Evolutionary conservation across 202 grass and related monocot species (phyloP).

Genomic region (Tripidium arundinaceum): DNA sequence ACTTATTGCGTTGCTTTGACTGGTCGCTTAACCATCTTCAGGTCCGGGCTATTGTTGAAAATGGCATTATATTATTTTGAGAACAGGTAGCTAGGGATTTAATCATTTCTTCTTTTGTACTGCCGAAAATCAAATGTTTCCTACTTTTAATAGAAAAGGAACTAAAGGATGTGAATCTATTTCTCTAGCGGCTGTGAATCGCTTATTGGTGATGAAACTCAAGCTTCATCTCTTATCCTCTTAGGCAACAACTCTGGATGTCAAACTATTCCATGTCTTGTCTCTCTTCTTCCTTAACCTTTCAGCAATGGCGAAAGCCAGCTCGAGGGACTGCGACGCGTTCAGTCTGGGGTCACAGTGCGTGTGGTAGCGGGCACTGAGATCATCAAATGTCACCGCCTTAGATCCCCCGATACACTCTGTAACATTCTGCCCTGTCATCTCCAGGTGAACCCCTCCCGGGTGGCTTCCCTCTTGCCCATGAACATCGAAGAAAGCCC

Average conservation of each 20-base stretch:
- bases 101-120: neutral
- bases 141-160: neutral
- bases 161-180: neutral
- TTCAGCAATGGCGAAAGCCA: constrained; percentile 63
- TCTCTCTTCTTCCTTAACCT: constrained; percentile 52
- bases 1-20: no score
- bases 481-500: constrained; percentile 78
- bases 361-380: constrained; percentile 54
- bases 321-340: constrained; percentile 57
- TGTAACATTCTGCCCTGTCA: constrained; percentile 80
- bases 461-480: constrained; percentile 64
- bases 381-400: constrained; percentile 56
- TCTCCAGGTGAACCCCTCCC: constrained; percentile 72
- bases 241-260: constrained; percentile 12
- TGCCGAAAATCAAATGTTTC: neutral
- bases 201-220: neutral
- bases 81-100: neutral
- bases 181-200: neutral
- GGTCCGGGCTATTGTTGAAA: neutral
- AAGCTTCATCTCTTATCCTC: constrained; percentile 10
- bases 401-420: constrained; percentile 75
- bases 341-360: constrained; percentile 81
- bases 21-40: no score
- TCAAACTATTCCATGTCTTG: constrained; percentile 19
- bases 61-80: neutral